Percentiles rank a stretch among this genome's conserved stretches.
Evolutionary conservation across 192 early-diverging fungal genomes (phyloP).

Genomic region (Coemansia umbellata): DNA sequence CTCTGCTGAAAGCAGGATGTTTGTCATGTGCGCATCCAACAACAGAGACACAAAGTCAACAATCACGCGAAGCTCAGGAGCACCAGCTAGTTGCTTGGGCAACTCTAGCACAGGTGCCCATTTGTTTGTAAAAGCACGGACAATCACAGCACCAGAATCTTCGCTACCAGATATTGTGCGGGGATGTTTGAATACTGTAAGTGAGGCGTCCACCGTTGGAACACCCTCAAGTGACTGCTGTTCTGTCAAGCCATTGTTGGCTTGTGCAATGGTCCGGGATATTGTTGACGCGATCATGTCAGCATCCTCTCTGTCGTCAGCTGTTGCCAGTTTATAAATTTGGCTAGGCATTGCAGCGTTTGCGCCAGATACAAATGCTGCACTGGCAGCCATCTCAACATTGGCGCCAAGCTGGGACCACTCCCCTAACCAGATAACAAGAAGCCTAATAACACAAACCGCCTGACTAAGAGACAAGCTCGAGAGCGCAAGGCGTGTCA

Average conservation of each 20-base stretch:
- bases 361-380: conserved; percentile 18
- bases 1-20: conserved; percentile 32
- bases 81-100: conserved; percentile 16
- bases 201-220: conserved; percentile 30
- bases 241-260: neutral
- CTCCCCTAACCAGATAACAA: conserved; percentile 31
- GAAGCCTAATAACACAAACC: conserved; percentile 38
- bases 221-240: conserved; percentile 9
- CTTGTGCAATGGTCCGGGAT: conserved; percentile 3
- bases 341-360: neutral
- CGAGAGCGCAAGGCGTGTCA: conserved; percentile 39
- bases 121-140: conserved; percentile 28
- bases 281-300: neutral
- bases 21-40: conserved; percentile 42
- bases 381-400: conserved; percentile 46
- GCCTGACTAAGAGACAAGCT: conserved; percentile 25
- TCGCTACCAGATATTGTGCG: neutral
- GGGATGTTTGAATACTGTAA: conserved; percentile 29
- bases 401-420: conserved; percentile 36
- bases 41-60: conserved; percentile 37
- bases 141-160: conserved; percentile 3
- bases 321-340: neutral
- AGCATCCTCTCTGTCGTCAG: neutral
- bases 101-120: conserved; percentile 43
- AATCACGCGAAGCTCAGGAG: conserved; percentile 27